Base-by-base conservation (phyloP, 768 basidiomycete genomes). In the Kwoniella dendrophila region DNA sequence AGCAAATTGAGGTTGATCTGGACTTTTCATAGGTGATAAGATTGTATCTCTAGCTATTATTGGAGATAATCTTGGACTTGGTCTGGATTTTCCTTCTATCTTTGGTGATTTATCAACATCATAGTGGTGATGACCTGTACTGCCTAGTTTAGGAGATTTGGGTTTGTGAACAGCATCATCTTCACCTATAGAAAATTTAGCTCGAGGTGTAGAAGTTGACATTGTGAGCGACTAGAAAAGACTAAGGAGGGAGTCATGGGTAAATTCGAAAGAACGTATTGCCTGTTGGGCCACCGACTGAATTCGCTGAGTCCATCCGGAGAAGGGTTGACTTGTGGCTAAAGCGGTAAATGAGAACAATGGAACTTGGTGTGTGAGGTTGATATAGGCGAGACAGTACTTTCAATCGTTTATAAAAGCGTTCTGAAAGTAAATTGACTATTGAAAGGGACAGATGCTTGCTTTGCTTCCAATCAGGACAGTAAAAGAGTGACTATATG, bases 1-100 rank as follows among this genome's bases (percentile, higher is more conserved):
- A 0, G 75, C 75, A 33, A 75, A 77, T 57, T 72, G 61, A 2
- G 73, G 75, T 36, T 68, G 66, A 22, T 24, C 51, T 10, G 59
- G 61, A 34, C 44, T 43, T 1, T n/a, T n/a, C n/a, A 54, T 44
- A 24, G 53, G 32, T 36, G 63, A 64, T 2, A 44, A 53, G 27
- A 55, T 44, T 4, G 53, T 30, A 49, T 62, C 44, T 20, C 57
- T 50, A n/a, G 51, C 62, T 7, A 69, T 34, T 38, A 68, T 68
- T 14, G 67, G 67, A 7, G 67, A 64, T 5, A 68, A 36, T 18
- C 51, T 51, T 0, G 59, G 59, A 47, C 40, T 60, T 4, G 40
- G 41, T 44, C 50, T 34, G 7, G 36, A 41, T 30, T 40, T 55
- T 14, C 38, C 54, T 41, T 44, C 36, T 2, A 55, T 26, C 10